These are phyloP conservation scores for Cladophialophora yegresii DNA, from an alignment of 2,329 filamentous ascomycete genomes.

Conservation along the genomic window DNA sequence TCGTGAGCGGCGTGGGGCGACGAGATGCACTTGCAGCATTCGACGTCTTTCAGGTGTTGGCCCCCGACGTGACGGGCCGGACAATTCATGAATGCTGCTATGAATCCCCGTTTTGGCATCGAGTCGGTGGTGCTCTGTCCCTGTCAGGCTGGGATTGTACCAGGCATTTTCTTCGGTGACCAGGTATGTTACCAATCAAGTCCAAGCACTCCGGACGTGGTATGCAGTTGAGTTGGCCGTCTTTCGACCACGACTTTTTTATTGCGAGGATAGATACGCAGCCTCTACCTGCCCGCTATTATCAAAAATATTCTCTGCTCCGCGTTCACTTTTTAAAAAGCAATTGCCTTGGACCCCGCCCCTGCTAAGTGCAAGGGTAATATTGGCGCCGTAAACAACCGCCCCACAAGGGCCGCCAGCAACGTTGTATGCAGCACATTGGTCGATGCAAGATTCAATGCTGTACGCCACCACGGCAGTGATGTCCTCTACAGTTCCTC, in stretches of 20 bases:
- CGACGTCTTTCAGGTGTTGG: too few relatives aligned
- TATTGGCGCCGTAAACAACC: slow-evolving; percentile 15
- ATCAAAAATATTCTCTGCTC: slow-evolving; percentile 1
- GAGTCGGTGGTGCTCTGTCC: neutral
- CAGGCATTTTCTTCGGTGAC: neutral
- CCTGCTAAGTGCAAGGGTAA: slow-evolving; percentile 12
- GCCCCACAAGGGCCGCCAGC: slow-evolving; percentile 5
- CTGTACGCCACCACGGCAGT: slow-evolving; percentile 13
- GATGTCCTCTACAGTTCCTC: slow-evolving; percentile 7
- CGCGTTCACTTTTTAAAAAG: slow-evolving; percentile 4
- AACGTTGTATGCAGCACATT: slow-evolving; percentile 10
- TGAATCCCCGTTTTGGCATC: neutral
- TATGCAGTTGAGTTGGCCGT: neutral
- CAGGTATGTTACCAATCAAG: neutral
- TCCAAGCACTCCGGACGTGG: neutral
- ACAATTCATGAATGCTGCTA: neutral
- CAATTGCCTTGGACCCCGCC: slow-evolving; percentile 10
- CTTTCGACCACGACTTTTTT: neutral
- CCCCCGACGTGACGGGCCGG: neutral
- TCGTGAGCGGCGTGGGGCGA: neutral
- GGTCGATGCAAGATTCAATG: slow-evolving; percentile 10
- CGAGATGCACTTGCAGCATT: neutral
- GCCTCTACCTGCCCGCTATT: slow-evolving; percentile 13
- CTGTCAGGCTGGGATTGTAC: neutral
- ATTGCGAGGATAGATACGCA: neutral